These are phyloP conservation scores for Oidium heveae DNA, from an alignment of 2,329 filamentous ascomycete genomes.

Conservation along the genomic window DNA sequence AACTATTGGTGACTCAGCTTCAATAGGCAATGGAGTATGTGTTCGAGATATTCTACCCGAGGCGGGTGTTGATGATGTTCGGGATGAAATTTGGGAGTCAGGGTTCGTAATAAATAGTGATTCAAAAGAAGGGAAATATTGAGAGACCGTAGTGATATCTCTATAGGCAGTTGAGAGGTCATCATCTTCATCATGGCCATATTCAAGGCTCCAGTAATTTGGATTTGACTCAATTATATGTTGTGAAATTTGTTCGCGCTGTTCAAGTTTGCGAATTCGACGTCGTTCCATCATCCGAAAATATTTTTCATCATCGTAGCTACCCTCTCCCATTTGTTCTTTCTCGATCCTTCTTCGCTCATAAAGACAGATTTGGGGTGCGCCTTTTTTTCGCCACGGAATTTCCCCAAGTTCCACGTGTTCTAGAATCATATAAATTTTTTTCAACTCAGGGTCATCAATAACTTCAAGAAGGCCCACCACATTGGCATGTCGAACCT, in stretches of 20 bases:
- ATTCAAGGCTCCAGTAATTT: slow-evolving; percentile 65
- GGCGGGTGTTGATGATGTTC: slow-evolving; percentile 9
- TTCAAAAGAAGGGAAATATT: slow-evolving; percentile 3
- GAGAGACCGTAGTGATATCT: background rate
- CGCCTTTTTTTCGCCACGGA: slow-evolving; percentile 72
- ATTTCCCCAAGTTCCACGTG: slow-evolving; percentile 89
- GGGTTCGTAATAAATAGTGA: slow-evolving; percentile 10
- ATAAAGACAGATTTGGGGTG: slow-evolving; percentile 57
- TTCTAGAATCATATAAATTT: slow-evolving; percentile 95
- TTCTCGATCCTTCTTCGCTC: slow-evolving; percentile 62
- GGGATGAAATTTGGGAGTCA: slow-evolving; percentile 10
- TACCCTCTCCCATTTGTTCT: slow-evolving; percentile 35
- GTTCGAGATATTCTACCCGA: slow-evolving; percentile 12
- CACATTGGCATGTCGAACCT: slow-evolving; percentile 91
- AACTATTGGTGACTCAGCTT: slow-evolving; percentile 15
- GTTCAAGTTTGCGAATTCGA: slow-evolving; percentile 29
- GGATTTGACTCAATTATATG: slow-evolving; percentile 23
- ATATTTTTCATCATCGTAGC: slow-evolving; percentile 30
- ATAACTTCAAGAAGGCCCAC: slow-evolving; percentile 92
- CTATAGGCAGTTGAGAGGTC: slow-evolving; percentile 3
- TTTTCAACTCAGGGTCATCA: slow-evolving; percentile 84
- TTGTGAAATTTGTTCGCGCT: slow-evolving; percentile 27
- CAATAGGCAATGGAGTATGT: slow-evolving; percentile 15
- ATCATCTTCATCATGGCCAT: slow-evolving; percentile 34
- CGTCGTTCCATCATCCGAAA: slow-evolving; percentile 32